Conservation (phyloP, 768 basidiomycete species). For the Termitomyces sp. region DNA sequence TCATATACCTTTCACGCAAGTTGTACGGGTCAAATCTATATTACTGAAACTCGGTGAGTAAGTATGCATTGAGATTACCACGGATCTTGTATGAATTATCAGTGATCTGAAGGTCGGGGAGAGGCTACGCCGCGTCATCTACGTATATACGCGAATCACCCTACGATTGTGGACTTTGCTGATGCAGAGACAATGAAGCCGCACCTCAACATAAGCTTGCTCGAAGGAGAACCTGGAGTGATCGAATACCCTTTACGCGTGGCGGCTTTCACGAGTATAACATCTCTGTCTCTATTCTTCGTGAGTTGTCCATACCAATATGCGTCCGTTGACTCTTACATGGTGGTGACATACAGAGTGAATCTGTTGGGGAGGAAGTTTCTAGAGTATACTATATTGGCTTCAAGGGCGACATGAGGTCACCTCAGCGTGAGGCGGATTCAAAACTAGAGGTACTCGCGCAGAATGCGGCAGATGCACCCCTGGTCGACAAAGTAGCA, state of each 20-base stretch:
- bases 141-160: conserved; percentile 69
- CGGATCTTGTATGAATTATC: background rate
- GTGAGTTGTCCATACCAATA: conserved; percentile 47
- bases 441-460: conserved; percentile 73
- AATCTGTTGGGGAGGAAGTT: conserved; percentile 60
- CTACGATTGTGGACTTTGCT: conserved; percentile 73
- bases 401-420: conserved; percentile 72
- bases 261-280: conserved; percentile 74
- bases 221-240: conserved; percentile 65
- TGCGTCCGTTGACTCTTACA: background rate
- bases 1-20: conserved; percentile 77
- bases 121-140: conserved; percentile 74
- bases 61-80: background rate
- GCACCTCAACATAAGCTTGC: conserved; percentile 65
- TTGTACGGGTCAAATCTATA: conserved; percentile 71
- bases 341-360: conserved; percentile 39
- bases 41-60: conserved; percentile 70
- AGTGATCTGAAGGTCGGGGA: conserved; percentile 52
- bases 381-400: conserved; percentile 77
- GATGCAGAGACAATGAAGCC: conserved; percentile 69
- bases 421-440: conserved; percentile 52
- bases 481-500: conserved; percentile 54
- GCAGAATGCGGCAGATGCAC: conserved; percentile 75
- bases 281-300: conserved; percentile 73
- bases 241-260: conserved; percentile 77